Percentiles rank a stretch among this genome's conserved stretches.
Conservation (phyloP, 371 early-diverging fungal species). For the Blakeslea trispora region DNA sequence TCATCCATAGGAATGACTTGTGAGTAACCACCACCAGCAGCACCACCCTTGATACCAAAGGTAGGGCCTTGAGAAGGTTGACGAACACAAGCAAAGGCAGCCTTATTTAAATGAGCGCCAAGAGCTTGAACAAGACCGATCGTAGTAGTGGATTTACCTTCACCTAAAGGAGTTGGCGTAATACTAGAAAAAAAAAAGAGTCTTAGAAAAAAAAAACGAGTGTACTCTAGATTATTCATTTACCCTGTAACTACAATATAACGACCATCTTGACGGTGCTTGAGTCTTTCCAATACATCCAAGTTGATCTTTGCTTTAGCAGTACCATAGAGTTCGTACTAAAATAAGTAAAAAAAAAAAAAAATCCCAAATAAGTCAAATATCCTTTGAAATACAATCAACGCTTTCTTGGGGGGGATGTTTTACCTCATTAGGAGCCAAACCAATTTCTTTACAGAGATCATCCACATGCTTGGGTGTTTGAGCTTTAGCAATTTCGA, state of each 20-base stretch:
- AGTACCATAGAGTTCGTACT: slow-evolving; percentile 87
- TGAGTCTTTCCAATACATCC: slow-evolving; percentile 79
- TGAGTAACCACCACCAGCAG: slow-evolving; percentile 97
- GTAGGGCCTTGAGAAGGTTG: slow-evolving; percentile 98
- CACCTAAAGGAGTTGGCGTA: slow-evolving; percentile 97
- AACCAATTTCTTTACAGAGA: slow-evolving; percentile 85
- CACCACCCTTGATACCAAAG: slow-evolving; percentile 98
- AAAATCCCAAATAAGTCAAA: neutral
- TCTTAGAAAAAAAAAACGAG: neutral
- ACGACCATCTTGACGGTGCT: slow-evolving; percentile 78
- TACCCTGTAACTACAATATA: slow-evolving; percentile 96
- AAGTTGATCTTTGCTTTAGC: slow-evolving; percentile 90
- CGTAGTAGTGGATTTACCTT: slow-evolving; percentile 97
- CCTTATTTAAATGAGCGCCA: slow-evolving; percentile 87
- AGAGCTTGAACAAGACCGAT: slow-evolving; percentile 94
- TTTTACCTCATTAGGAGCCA: slow-evolving; percentile 64
- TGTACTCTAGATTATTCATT: neutral
- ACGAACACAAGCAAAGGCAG: slow-evolving; percentile 93
- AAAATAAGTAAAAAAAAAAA: slow-evolving; percentile 5
- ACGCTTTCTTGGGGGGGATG: neutral
- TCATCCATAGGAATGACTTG: slow-evolving; percentile 99
- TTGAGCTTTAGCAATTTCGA: slow-evolving; percentile 90
- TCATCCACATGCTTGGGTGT: slow-evolving; percentile 80
- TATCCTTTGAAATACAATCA: neutral
- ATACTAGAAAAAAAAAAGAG: slow-evolving; percentile 73